Evolutionary conservation across 2,329 filamentous ascomycete species (phyloP).

Genomic region (Alternaria incomplexa): DNA sequence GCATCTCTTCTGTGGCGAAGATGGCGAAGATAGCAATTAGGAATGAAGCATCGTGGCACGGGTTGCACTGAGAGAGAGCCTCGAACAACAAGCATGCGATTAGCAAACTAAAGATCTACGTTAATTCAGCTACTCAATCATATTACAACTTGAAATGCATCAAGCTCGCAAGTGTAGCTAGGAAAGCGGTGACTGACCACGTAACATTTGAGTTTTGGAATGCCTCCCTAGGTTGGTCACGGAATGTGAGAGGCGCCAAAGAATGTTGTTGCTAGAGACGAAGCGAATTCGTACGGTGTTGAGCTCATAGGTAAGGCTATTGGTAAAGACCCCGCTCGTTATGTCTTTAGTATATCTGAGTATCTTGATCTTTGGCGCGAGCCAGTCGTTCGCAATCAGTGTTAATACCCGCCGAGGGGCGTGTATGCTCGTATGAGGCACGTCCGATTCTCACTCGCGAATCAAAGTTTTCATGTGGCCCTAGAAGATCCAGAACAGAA

Average conservation of each 20-base stretch:
- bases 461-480: not conserved
- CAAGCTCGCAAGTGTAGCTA: not conserved
- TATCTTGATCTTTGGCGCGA: not conserved
- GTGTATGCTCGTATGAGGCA: too few relatives aligned
- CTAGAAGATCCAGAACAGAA: not conserved
- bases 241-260: not conserved
- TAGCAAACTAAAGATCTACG: fast-evolving
- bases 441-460: too few relatives aligned
- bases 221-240: not conserved
- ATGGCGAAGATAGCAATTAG: not conserved
- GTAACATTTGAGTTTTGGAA: not conserved
- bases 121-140: not conserved
- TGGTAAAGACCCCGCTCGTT: not conserved
- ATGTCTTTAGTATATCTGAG: fast-evolving
- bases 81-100: not conserved
- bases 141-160: not conserved
- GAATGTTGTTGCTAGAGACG: not conserved
- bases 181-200: not conserved
- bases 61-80: not conserved
- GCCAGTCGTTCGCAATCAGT: not conserved
- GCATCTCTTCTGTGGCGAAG: not conserved
- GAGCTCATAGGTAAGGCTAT: not conserved
- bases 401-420: too few relatives aligned
- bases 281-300: not conserved
- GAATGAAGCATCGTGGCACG: not conserved